These are phyloP conservation scores for Rhodosporidiobolus odoratus DNA, from an alignment of 768 basidiomycete species.

Conservation along the genomic window DNA sequence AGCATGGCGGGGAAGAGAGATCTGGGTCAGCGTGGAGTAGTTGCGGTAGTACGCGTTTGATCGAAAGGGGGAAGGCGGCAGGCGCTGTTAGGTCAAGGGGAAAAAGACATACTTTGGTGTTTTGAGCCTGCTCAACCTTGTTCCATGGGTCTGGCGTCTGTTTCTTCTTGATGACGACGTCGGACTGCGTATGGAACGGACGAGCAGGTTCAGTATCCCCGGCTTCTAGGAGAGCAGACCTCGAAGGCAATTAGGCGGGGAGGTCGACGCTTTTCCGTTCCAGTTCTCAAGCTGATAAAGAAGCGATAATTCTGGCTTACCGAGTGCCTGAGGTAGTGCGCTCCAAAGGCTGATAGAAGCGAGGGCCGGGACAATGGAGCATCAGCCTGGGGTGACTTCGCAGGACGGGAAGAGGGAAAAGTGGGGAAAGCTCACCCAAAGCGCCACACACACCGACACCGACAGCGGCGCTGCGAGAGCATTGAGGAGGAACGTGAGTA, in stretches of 20 bases:
- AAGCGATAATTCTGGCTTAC: neutral
- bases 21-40: neutral
- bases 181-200: constrained; percentile 2
- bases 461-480: constrained; percentile 10
- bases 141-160: constrained; percentile 20
- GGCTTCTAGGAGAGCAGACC: neutral
- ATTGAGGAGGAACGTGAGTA: neutral
- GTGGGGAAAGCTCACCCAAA: neutral
- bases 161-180: constrained; percentile 13
- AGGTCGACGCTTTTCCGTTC: no score
- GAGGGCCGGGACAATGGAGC: neutral
- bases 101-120: constrained; percentile 22
- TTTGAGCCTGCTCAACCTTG: constrained; percentile 10
- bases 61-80: neutral
- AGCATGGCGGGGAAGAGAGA: neutral
- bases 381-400: neutral
- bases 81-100: neutral
- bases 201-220: no score
- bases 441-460: constrained; percentile 8
- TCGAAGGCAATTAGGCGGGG: neutral
- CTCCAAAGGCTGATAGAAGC: neutral
- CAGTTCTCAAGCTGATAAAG: neutral
- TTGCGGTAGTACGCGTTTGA: no score
- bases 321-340: constrained; percentile 18
- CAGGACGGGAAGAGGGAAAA: neutral